phyloP scores from a whole-genome alignment of 371 early-diverging fungal genomes.

The Coelomomyces lativittatus region DNA sequence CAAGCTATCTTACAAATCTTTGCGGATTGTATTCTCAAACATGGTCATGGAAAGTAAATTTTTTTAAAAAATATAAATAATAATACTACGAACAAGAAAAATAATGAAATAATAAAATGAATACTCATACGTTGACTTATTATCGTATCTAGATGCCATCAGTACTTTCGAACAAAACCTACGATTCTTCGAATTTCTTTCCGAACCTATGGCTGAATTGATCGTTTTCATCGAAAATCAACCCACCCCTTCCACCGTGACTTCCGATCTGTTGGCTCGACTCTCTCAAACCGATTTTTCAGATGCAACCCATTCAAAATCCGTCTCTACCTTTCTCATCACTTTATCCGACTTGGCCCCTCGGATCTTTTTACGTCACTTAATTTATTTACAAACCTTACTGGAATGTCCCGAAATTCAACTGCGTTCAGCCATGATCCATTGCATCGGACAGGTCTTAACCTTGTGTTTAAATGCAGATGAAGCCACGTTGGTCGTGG shows the following conservation, averaged over 20 bases:
- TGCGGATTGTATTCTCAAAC: background rate
- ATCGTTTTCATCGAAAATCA: conserved; percentile 42
- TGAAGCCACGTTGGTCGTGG: background rate
- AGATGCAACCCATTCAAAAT: conserved; percentile 52
- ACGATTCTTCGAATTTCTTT: conserved; percentile 75
- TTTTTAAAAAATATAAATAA: too few species aligned
- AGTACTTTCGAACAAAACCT: conserved; percentile 70
- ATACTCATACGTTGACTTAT: too few species aligned
- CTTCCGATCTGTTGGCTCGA: conserved; percentile 60
- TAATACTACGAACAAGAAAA: too few species aligned
- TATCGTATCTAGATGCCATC: conserved; percentile 35
- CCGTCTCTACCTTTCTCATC: conserved; percentile 59
- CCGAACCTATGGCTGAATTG: conserved; percentile 78
- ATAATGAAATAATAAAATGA: too few species aligned
- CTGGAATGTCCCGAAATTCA: conserved; percentile 63
- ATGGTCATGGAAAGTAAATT: background rate
- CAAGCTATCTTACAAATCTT: background rate
- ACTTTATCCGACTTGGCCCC: conserved; percentile 63
- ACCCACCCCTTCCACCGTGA: conserved; percentile 49
- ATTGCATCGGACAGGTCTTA: background rate
- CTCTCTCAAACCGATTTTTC: conserved; percentile 16
- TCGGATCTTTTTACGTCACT: conserved; percentile 59
- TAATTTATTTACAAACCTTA: conserved; percentile 59
- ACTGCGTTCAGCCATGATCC: background rate
- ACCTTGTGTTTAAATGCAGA: too few species aligned